Base-by-base conservation (phyloP, 2,329 filamentous ascomycete genomes). In the Ceratocystis cacaofunesta region DNA sequence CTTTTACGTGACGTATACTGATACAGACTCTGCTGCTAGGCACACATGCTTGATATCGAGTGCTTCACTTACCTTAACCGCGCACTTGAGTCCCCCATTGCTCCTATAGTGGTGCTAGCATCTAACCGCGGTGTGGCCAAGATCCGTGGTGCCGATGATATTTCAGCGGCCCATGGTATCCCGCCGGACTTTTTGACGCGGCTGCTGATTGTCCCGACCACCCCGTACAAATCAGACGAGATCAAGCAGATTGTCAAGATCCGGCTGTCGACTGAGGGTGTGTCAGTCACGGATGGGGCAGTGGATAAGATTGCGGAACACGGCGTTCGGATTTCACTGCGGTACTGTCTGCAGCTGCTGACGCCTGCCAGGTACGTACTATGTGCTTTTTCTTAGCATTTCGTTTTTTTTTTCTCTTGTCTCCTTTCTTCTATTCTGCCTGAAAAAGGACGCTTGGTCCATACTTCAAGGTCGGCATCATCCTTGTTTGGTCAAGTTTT, bases 51-150 rank as follows among this genome's bases (percentile, higher is more conserved):
- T 71, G 94, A 99, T 75, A 88, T 99, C 71, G 94, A 99, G 79
- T 95, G 92, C 80, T 99, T 97, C 78, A 97, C 94, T 70, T 99
- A 96, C 78, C 86, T 99, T 73, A 97, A 97, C 81, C 89, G 92
- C 73, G 94, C 94, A n/a, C 83, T 99, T 70, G 94, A 99, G 80
- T 92, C 90, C 65, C 84, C 86, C 70, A 95, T 99, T 72, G 92
- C 92, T 1, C 94, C 94, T 66, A 96, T 99, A 72, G 94, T 99
- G 68, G 94, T 99, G 70, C 86, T 99, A 68, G 94, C 94, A 67
- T 97, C 94, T 52, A 99, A 99, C 79, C 88, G 94, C 72, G 94
- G 94, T 75, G 87, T 92, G 80, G 92, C 90, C 69, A 89, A 90
- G 69, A 94, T 99, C 73, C 89, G 91, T 71, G 92, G 92, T 73